Percentiles rank a stretch among this genome's conserved stretches.
phyloP scores from a whole-genome alignment of 2,329 filamentous ascomycete genomes.

The Beauveria sp. region DNA sequence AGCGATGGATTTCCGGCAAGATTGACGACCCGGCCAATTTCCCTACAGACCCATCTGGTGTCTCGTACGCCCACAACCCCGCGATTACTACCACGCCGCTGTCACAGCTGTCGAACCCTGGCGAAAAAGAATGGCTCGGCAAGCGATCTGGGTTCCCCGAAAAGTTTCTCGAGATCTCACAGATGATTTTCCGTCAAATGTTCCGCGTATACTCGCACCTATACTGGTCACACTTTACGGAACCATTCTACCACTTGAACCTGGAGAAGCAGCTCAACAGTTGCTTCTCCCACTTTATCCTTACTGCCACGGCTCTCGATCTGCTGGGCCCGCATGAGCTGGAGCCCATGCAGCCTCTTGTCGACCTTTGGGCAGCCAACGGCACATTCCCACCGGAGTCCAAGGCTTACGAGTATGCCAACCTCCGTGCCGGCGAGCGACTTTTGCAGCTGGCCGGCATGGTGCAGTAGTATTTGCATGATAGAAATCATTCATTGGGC shows the following conservation, averaged over 20 bases:
- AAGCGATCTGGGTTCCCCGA: slow-evolving; percentile 89
- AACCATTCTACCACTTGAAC: slow-evolving; percentile 78
- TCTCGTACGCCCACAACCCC: slow-evolving; percentile 59
- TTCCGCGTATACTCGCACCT: slow-evolving; percentile 97
- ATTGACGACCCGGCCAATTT: slow-evolving; percentile 86
- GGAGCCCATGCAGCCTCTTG: slow-evolving; percentile 91
- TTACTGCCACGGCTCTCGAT: slow-evolving; percentile 71
- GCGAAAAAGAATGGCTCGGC: slow-evolving; percentile 72
- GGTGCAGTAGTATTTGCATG: slow-evolving; percentile 16
- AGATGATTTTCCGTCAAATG: slow-evolving; percentile 94
- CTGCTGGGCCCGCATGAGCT: slow-evolving; percentile 84
- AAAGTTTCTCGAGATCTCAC: slow-evolving; percentile 83
- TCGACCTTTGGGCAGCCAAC: slow-evolving; percentile 85
- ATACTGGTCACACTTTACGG: slow-evolving; percentile 91
- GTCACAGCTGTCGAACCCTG: slow-evolving; percentile 52
- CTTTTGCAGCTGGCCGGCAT: slow-evolving; percentile 43
- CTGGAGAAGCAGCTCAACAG: slow-evolving; percentile 77
- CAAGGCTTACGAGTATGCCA: slow-evolving; percentile 59
- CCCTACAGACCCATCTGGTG: slow-evolving; percentile 70
- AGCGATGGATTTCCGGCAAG: slow-evolving; percentile 96
- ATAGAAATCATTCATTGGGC: background rate
- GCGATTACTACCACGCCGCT: slow-evolving; percentile 51
- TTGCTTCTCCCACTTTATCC: slow-evolving; percentile 78
- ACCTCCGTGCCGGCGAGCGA: slow-evolving; percentile 51
- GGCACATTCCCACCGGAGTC: slow-evolving; percentile 76